phyloP scores from a whole-genome alignment of 2,329 filamentous ascomycete species.

The Hypoxylon sp. region DNA sequence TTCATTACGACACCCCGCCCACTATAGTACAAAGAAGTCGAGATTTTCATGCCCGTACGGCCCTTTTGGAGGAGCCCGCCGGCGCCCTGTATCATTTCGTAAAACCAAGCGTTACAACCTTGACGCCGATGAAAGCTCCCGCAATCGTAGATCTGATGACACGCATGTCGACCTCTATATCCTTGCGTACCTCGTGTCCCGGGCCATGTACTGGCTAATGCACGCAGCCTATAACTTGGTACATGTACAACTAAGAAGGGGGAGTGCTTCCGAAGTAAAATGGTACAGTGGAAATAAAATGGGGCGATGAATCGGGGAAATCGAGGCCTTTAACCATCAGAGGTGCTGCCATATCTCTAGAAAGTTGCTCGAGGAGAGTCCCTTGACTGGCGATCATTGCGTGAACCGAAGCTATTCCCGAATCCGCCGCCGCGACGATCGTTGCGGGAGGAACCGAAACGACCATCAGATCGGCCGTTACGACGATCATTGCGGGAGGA shows the following conservation, averaged over 20 bases:
- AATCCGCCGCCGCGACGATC: background rate
- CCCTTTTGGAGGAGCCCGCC: conserved; percentile 32
- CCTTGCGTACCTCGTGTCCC: conserved; percentile 21
- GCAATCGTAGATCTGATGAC: conserved; percentile 22
- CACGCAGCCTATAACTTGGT: conserved; percentile 21
- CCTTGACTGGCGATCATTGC: background rate
- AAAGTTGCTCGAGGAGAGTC: conserved; percentile 18
- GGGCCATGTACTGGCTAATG: conserved; percentile 3
- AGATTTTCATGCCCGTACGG: conserved; percentile 47
- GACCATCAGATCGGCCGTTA: background rate
- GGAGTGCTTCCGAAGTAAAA: conserved; percentile 22
- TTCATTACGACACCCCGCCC: conserved; percentile 29
- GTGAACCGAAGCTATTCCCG: background rate
- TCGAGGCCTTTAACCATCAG: conserved; percentile 1
- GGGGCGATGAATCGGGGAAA: conserved; percentile 14
- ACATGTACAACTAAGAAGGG: conserved; percentile 28
- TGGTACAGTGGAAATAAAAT: conserved; percentile 37
- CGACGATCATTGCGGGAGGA: background rate
- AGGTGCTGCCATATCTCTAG: conserved; percentile 14
- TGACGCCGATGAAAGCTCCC: conserved; percentile 45
- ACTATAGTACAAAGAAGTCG: conserved; percentile 49
- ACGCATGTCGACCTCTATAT: conserved; percentile 20
- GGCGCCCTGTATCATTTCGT: conserved; percentile 38
- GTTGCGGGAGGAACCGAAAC: background rate
- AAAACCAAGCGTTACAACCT: conserved; percentile 41